These are phyloP conservation scores for Stereocaulon alpinum DNA, from an alignment of 495 filamentous ascomycete species.

Conservation along the genomic window DNA sequence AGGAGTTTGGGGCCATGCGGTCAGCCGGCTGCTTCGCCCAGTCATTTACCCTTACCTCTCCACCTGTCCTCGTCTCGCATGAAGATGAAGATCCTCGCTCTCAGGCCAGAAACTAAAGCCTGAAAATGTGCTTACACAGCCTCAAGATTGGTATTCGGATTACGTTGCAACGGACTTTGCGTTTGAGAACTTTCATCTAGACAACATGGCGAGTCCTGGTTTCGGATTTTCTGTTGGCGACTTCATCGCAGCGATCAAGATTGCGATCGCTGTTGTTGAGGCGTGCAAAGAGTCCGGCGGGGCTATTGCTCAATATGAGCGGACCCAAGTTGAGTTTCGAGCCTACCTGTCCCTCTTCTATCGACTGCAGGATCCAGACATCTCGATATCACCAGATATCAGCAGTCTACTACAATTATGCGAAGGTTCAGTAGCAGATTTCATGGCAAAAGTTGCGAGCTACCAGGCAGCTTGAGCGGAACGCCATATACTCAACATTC, in stretches of 20 bases:
- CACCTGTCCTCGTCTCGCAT: too few relatives aligned
- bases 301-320: background rate
- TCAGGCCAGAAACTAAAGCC: too few relatives aligned
- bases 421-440: background rate
- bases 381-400: background rate
- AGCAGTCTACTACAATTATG: background rate
- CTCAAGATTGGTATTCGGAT: too few relatives aligned
- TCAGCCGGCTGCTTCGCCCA: too few relatives aligned
- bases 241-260: background rate
- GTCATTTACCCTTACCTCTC: too few relatives aligned
- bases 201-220: background rate
- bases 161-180: too few relatives aligned
- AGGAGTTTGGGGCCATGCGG: too few relatives aligned
- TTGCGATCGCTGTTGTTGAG: background rate
- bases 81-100: too few relatives aligned
- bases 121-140: too few relatives aligned
- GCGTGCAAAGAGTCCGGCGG: background rate
- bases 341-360: background rate
- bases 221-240: conserved; percentile 1
- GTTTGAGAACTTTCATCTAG: background rate
- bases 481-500: too few relatives aligned
- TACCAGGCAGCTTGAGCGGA: background rate
- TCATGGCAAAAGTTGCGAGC: background rate
- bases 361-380: background rate
- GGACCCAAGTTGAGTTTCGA: background rate